phyloP scores from a whole-genome alignment of 1,284 basidiomycete genomes.

The Fomitopsis pinicola region DNA sequence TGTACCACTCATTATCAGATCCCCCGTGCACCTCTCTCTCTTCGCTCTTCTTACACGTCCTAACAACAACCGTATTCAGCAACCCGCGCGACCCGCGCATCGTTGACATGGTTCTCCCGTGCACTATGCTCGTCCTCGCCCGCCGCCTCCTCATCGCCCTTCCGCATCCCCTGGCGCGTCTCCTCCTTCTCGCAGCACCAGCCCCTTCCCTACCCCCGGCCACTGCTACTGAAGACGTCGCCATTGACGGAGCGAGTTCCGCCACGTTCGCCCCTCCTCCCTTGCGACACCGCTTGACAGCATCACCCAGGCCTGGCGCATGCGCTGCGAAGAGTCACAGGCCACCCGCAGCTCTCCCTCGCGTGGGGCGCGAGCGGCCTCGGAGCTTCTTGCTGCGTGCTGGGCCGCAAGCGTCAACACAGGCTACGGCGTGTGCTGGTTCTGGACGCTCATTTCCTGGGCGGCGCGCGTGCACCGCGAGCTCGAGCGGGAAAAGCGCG shows the following conservation, averaged over 20 bases:
- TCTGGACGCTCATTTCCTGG: too few relatives aligned
- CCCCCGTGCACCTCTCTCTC: slow-evolving; percentile 20
- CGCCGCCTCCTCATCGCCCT: slow-evolving; percentile 25
- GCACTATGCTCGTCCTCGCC: slow-evolving; percentile 26
- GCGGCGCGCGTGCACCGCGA: slow-evolving; percentile 10
- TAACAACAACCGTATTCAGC: slow-evolving; percentile 6
- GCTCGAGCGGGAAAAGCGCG: background rate
- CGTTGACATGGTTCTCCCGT: slow-evolving; percentile 29
- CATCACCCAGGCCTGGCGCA: slow-evolving; percentile 22
- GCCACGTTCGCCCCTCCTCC: slow-evolving; percentile 10
- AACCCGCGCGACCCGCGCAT: slow-evolving; percentile 23
- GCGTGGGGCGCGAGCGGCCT: slow-evolving; percentile 25
- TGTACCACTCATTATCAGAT: slow-evolving; percentile 28
- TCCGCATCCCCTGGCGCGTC: slow-evolving; percentile 28
- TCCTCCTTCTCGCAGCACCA: slow-evolving; percentile 27
- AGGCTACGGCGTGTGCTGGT: slow-evolving; percentile 29
- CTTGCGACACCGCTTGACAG: too few relatives aligned
- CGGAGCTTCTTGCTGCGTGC: too few relatives aligned
- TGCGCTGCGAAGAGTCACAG: slow-evolving; percentile 27
- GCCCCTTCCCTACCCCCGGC: slow-evolving; percentile 24
- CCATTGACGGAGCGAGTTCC: slow-evolving; percentile 32
- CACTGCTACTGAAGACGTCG: slow-evolving; percentile 29
- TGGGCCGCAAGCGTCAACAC: slow-evolving; percentile 23
- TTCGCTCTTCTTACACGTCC: background rate
- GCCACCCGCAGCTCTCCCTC: slow-evolving; percentile 25